A percentile compares a stretch with the other conserved stretches of the same genome.
Conservation (phyloP, 1,139 yeast species). For the Hyphopichia wangnamkhiaoensis region DNA sequence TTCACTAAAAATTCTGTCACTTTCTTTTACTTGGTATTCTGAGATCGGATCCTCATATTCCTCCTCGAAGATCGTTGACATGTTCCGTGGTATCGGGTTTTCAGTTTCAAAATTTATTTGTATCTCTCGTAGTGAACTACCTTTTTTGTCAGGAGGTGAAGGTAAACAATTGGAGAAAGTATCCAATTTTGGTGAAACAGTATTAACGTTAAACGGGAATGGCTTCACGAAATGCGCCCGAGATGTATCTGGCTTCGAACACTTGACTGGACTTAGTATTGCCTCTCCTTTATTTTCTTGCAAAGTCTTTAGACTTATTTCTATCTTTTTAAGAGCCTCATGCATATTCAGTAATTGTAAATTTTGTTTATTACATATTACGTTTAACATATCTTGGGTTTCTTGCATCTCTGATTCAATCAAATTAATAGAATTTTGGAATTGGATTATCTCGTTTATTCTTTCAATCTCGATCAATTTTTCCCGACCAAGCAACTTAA, state of each 20-base stretch:
- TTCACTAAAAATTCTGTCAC: no score
- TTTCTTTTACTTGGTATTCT: no score
- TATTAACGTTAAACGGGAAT: neutral
- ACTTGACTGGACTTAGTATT: no score
- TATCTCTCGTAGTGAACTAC: neutral
- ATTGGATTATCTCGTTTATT: neutral
- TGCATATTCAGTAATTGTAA: neutral
- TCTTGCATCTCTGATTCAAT: no score
- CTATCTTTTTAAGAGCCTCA: no score
- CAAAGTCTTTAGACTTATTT: no score
- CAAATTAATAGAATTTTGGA: neutral
- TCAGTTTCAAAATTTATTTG: neutral
- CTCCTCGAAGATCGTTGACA: constrained; percentile 1
- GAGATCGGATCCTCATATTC: no score
- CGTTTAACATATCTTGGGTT: no score
- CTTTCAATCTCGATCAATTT: neutral
- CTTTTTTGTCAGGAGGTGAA: neutral
- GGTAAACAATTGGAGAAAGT: neutral
- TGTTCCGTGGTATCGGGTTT: neutral
- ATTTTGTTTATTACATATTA: neutral
- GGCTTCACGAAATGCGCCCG: neutral
- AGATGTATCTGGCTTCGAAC: neutral
- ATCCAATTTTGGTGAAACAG: neutral
- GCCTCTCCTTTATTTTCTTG: no score
- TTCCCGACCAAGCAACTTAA: neutral